These are phyloP conservation scores for Primulina eburnea DNA, from an alignment of 257 asterid genomes.

Conservation along the genomic window DNA sequence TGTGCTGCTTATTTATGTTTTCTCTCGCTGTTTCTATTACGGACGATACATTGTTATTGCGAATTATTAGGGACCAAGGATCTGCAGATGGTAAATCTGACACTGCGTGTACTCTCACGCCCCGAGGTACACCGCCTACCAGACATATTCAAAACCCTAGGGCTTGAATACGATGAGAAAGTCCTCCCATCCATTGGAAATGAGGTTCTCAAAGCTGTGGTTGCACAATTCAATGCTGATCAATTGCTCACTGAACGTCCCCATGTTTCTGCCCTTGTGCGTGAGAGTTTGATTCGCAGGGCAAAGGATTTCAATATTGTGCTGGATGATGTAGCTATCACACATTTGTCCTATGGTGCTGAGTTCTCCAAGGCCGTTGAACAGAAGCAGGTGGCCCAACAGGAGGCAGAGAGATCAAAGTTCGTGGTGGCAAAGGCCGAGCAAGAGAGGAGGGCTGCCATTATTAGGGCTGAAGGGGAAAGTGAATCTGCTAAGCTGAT, in stretches of 20 bases:
- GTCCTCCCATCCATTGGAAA: conserved; percentile 94
- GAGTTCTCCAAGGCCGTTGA: conserved; percentile 94
- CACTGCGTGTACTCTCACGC: conserved; percentile 86
- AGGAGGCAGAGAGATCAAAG: conserved; percentile 94
- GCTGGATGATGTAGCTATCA: conserved; percentile 90
- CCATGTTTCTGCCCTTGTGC: conserved; percentile 83
- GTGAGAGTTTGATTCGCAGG: conserved; percentile 75
- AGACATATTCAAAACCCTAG: conserved; percentile 74
- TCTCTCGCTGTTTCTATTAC: not conserved
- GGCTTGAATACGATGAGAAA: conserved; percentile 86
- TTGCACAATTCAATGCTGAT: conserved; percentile 94
- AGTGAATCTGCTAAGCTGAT: conserved; percentile 74
- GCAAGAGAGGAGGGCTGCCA: conserved; percentile 71
- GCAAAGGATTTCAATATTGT: conserved; percentile 87
- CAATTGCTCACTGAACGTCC: conserved; percentile 93
- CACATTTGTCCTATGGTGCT: conserved; percentile 85
- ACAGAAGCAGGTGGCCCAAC: conserved; percentile 99
- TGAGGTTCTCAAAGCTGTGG: conserved; percentile 86
- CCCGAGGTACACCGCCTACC: conserved; percentile 73
- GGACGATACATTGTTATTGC: not conserved
- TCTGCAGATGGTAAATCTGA: conserved; percentile 93
- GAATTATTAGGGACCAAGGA: conserved; percentile 72
- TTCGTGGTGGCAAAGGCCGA: conserved; percentile 81
- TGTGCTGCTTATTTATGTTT: not conserved
- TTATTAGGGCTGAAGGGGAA: conserved; percentile 72